phyloP scores from a whole-genome alignment of 257 asterid genomes.

The Salvia splendens region DNA sequence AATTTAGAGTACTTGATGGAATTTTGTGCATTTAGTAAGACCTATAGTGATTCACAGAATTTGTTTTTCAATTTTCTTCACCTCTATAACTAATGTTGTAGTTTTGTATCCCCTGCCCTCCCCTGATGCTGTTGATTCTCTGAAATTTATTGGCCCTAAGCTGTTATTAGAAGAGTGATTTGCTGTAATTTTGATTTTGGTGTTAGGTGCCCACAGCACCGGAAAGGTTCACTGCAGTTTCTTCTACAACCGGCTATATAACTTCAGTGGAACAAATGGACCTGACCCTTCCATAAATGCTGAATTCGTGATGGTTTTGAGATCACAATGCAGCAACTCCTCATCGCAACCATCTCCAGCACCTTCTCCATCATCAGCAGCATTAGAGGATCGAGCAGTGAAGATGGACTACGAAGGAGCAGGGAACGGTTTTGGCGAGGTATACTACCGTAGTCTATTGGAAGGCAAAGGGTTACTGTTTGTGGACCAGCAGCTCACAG shows the following conservation, averaged over 20 bases:
- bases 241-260: slow-evolving; percentile 49
- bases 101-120: too few relatives aligned
- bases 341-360: slow-evolving; percentile 34
- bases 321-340: slow-evolving; percentile 50
- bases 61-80: too few relatives aligned
- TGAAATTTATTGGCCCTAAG: too few relatives aligned
- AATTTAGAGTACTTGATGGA: too few relatives aligned
- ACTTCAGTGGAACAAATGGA: slow-evolving; percentile 44
- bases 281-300: slow-evolving; percentile 67
- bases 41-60: too few relatives aligned
- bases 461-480: slow-evolving; percentile 59
- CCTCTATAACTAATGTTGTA: too few relatives aligned
- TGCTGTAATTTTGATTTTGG: too few relatives aligned
- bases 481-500: slow-evolving; percentile 74
- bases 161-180: too few relatives aligned
- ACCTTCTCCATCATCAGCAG: slow-evolving; percentile 41
- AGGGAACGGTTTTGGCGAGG: slow-evolving; percentile 55
- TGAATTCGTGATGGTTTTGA: slow-evolving; percentile 50
- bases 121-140: too few relatives aligned
- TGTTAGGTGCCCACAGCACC: slow-evolving; percentile 58
- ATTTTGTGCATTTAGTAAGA: not conserved
- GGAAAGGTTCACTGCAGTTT: slow-evolving; percentile 76
- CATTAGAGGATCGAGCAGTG: slow-evolving; percentile 41
- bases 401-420: slow-evolving; percentile 79
- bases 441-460: slow-evolving; percentile 69